Base-by-base conservation (phyloP, 2,329 filamentous ascomycete species). In the Trichoderma gracile region DNA sequence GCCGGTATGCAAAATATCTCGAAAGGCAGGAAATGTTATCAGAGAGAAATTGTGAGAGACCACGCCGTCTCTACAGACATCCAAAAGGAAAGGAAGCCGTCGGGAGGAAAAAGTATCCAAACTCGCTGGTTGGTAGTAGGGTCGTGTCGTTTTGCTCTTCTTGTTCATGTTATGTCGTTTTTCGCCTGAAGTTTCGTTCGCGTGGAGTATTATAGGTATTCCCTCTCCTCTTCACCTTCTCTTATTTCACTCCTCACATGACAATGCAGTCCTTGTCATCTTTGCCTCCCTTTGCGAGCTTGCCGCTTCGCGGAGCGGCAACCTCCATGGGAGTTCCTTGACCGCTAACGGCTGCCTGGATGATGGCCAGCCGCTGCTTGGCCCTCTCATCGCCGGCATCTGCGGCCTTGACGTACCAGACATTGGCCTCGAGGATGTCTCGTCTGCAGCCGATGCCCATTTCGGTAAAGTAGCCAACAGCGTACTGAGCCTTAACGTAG, bases 381-480 rank as follows among this genome's bases (percentile, higher is more conserved):
- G 95, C 95, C 65, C 93, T 87, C 71, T 95, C 91, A 72, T 98
- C 93, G 53, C 94, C 95, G 56, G 92, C 86, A 69, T 97, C 94
- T 17, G 95, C 94, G 5, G 95, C 95, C 77, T 91, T 92, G 70
- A 99, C 94, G 75, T 99, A 99, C 94, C 93, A 98, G 38, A 97
- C 91, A 73, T 99, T 99, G 70, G 95, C 94, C 76, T 97, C 93
- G 49, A 99, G 84, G n/a, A 94, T 88, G 75, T 99, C 95, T 55
- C 92, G 88, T 43, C 93, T 90, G 76, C 93, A 97, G 56, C 95
- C 95, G 71, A 99, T 97, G 67, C 95, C 95, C 91, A 96, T 97
- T 76, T 99, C 95, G 5, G 93, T 97, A 75, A 99, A 99, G 78
- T 97, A 98, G 50, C 93, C 95, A 23, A 97, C 87, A 0, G 95